Evolutionary conservation across 768 basidiomycete species (phyloP).

Genomic region (Hypholoma fasciculare): DNA sequence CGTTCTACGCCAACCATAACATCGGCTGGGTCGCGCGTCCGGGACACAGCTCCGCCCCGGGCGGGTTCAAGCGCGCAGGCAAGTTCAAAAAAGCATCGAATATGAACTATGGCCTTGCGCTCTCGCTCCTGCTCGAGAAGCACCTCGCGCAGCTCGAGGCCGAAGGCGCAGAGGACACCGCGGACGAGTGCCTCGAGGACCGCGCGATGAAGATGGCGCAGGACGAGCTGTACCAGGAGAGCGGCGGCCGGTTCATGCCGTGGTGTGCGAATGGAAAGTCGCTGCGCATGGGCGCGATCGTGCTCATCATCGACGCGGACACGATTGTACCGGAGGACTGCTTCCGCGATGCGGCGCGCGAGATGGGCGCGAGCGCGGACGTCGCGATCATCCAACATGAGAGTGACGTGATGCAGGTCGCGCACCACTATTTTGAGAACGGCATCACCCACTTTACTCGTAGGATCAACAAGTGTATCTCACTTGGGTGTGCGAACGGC

Average conservation of each 20-base stretch:
- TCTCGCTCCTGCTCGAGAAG: slow-evolving; percentile 60
- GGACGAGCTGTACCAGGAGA: slow-evolving; percentile 70
- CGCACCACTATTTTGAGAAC: slow-evolving; percentile 87
- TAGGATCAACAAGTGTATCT: slow-evolving; percentile 75
- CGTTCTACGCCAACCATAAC: slow-evolving; percentile 70
- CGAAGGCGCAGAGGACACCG: slow-evolving; percentile 35
- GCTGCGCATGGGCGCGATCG: slow-evolving; percentile 71
- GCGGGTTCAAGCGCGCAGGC: slow-evolving; percentile 71
- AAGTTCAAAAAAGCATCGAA: slow-evolving; percentile 95
- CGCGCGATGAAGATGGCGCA: slow-evolving; percentile 56
- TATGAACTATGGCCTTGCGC: slow-evolving; percentile 80
- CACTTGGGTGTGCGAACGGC: slow-evolving; percentile 76
- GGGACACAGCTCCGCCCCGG: slow-evolving; percentile 48
- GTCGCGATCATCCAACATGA: slow-evolving; percentile 89
- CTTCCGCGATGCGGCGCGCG: slow-evolving; percentile 81
- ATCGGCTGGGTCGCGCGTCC: slow-evolving; percentile 83
- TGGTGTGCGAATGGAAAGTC: slow-evolving; percentile 77
- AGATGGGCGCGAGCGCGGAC: slow-evolving; percentile 71
- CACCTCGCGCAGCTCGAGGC: slow-evolving; percentile 45
- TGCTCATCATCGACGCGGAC: slow-evolving; percentile 81
- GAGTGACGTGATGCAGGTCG: slow-evolving; percentile 85
- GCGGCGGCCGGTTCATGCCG: slow-evolving; percentile 47
- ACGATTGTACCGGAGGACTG: slow-evolving; percentile 82
- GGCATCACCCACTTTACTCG: slow-evolving; percentile 84
- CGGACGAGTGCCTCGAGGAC: slow-evolving; percentile 52